These are phyloP conservation scores for Kwoniella mangroviensis DNA, from an alignment of 768 basidiomycete genomes.

Conservation along the genomic window DNA sequence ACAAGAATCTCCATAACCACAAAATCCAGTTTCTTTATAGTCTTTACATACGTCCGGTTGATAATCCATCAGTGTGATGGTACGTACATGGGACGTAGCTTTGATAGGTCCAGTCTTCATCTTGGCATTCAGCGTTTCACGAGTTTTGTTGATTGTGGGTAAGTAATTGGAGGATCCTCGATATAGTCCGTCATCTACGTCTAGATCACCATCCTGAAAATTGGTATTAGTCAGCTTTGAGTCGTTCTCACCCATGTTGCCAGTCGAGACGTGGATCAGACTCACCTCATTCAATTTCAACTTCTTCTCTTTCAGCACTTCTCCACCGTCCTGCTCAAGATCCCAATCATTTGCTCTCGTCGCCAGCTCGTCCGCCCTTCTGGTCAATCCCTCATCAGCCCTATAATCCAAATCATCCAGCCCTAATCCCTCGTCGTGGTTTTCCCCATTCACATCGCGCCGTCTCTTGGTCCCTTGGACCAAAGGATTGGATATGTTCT, in stretches of 20 bases:
- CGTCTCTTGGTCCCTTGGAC: constrained; percentile 76
- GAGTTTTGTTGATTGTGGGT: constrained; percentile 74
- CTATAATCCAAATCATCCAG: constrained; percentile 64
- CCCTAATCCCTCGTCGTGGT: constrained; percentile 55
- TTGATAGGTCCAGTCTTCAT: constrained; percentile 74
- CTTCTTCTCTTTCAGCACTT: constrained; percentile 75
- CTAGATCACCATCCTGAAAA: constrained; percentile 63
- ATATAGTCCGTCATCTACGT: constrained; percentile 81
- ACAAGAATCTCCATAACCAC: constrained; percentile 98
- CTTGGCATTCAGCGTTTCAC: constrained; percentile 86
- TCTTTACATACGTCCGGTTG: constrained; percentile 99
- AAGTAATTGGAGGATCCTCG: constrained; percentile 81
- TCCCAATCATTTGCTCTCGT: constrained; percentile 73
- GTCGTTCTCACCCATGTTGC: background rate
- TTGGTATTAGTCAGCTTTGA: constrained; percentile 55
- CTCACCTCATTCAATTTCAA: constrained; percentile 63
- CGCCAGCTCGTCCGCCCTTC: constrained; percentile 73
- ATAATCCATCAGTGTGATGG: constrained; percentile 94
- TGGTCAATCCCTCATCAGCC: constrained; percentile 59
- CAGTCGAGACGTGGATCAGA: background rate
- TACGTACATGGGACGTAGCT: constrained; percentile 77
- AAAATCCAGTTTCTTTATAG: constrained; percentile 99
- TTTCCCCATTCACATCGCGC: constrained; percentile 62
- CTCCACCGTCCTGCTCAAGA: constrained; percentile 77
- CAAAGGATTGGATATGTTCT: constrained; percentile 70